These are phyloP conservation scores for Metarhizium humberi DNA, from an alignment of 2,329 filamentous ascomycete species.

Conservation along the genomic window DNA sequence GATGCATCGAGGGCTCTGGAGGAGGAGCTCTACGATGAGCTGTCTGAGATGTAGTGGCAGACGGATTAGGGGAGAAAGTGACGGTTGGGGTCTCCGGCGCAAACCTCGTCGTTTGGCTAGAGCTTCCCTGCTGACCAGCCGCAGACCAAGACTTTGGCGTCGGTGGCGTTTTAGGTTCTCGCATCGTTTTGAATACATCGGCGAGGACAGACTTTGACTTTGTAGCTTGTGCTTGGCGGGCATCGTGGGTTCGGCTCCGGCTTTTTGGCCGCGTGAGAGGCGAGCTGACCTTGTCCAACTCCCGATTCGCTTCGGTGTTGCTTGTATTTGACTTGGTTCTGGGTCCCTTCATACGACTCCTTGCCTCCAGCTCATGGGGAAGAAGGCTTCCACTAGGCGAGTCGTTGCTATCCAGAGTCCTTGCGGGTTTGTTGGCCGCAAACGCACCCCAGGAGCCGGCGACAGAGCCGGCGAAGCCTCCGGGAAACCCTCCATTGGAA, in stretches of 20 bases:
- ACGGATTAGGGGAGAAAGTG: not conserved
- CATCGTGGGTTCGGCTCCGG: not conserved
- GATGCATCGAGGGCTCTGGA: slow-evolving; percentile 1
- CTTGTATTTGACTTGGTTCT: not conserved
- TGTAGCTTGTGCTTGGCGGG: slow-evolving; percentile 7
- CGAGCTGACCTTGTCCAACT: not conserved
- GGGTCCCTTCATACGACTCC: not conserved
- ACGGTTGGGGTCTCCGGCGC: not conserved
- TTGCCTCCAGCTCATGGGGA: slow-evolving; percentile 28
- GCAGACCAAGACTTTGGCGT: slow-evolving; percentile 19
- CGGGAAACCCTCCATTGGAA: slow-evolving; percentile 14
- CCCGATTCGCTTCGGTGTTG: not conserved
- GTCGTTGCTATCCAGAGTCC: slow-evolving; percentile 1
- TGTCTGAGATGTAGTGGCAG: not conserved
- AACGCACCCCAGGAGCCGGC: slow-evolving; percentile 13
- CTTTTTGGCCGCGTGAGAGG: not conserved
- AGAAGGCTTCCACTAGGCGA: slow-evolving; percentile 17
- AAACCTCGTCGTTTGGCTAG: not conserved
- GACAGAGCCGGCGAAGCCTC: slow-evolving; percentile 12
- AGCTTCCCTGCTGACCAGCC: not conserved
- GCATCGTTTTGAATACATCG: slow-evolving; percentile 22
- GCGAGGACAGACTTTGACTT: slow-evolving; percentile 21
- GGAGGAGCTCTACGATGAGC: not conserved
- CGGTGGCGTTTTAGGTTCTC: slow-evolving; percentile 14
- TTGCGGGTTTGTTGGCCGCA: slow-evolving; percentile 2